Evolutionary conservation across 169 alveolate species (phyloP).

Genomic region (Theileria annulata): DNA sequence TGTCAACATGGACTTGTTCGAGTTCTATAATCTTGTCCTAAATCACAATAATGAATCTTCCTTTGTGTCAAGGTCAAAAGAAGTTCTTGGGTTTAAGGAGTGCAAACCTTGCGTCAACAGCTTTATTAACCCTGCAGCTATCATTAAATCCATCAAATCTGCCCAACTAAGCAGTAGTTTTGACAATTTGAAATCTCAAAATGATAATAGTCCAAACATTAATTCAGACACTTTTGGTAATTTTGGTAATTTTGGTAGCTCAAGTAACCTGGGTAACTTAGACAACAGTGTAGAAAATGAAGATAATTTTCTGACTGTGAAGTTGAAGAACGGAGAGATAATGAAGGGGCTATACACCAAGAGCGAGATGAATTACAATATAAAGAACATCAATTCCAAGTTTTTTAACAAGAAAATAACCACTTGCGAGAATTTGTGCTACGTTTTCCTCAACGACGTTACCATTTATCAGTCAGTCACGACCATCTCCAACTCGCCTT

Average conservation of each 20-base stretch:
- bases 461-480: conserved; percentile 41
- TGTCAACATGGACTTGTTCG: not conserved
- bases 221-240: not conserved
- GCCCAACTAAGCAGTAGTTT: not conserved
- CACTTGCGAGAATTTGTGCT: conserved; percentile 49
- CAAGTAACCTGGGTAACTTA: not conserved
- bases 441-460: conserved; percentile 26
- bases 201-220: not conserved
- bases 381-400: conserved; percentile 29
- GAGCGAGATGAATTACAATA: not conserved
- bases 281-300: not conserved
- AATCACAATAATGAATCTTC: not conserved
- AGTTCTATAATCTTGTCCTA: not conserved
- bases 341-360: not conserved
- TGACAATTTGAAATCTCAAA: not conserved
- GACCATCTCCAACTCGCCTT: conserved; percentile 34
- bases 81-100: not conserved
- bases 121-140: not conserved
- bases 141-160: not conserved
- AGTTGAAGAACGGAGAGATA: not conserved
- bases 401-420: conserved; percentile 10
- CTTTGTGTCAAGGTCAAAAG: not conserved
- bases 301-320: not conserved
- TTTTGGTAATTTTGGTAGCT: not conserved
- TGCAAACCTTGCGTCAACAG: not conserved